These are phyloP conservation scores for Talaromyces albobiverticillius DNA, from an alignment of 2,329 filamentous ascomycete species.

Conservation along the genomic window DNA sequence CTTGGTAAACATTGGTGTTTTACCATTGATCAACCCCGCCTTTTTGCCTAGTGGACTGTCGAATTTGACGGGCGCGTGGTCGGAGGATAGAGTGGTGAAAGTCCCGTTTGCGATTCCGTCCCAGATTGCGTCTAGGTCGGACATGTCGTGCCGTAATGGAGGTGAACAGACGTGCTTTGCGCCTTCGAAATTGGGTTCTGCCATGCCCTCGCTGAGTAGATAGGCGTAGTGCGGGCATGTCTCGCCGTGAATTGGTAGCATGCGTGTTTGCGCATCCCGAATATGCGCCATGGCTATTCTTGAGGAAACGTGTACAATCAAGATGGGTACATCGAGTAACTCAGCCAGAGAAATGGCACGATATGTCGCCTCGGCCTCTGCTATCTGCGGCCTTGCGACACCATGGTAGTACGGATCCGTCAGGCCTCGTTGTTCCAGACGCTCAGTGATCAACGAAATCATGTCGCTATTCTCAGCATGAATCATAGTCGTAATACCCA, in stretches of 20 bases:
- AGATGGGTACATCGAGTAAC: no score
- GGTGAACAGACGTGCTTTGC: not conserved
- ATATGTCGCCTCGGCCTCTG: conserved; percentile 48
- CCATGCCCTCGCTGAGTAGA: no score
- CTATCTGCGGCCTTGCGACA: conserved; percentile 44
- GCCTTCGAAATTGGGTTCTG: not conserved
- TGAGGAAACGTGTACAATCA: no score
- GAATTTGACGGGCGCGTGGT: conserved; percentile 34
- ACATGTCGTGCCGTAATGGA: not conserved
- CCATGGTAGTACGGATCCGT: conserved; percentile 47
- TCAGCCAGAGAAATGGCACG: conserved; percentile 30
- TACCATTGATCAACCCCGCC: not conserved
- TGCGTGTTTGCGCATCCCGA: no score
- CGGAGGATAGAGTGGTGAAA: not conserved
- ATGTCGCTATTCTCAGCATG: conserved; percentile 51
- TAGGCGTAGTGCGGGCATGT: no score
- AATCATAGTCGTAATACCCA: conserved; percentile 50
- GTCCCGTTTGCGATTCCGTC: not conserved
- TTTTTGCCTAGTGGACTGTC: conserved; percentile 6
- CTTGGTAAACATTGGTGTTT: not conserved
- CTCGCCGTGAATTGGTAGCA: no score
- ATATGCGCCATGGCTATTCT: no score
- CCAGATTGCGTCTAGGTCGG: not conserved
- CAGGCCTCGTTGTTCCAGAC: conserved; percentile 39
- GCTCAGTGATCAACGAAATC: conserved; percentile 42